Evolutionary conservation across 108 stramenopile genomes (phyloP).

Genomic region (Conticribra weissflogii): DNA sequence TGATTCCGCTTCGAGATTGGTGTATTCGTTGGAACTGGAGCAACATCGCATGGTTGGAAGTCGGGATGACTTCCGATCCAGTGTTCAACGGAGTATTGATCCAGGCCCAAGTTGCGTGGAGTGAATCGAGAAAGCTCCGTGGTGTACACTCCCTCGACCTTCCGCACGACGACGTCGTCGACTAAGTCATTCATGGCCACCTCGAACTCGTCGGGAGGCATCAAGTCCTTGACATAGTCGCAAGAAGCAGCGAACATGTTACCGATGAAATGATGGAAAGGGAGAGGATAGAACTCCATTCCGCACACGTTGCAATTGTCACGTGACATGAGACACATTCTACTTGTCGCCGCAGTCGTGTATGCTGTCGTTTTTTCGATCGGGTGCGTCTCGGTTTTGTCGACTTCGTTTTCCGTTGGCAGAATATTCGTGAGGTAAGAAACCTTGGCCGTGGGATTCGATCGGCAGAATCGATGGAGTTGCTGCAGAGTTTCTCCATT

Average conservation of each 20-base stretch:
- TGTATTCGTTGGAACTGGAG: conserved; percentile 33
- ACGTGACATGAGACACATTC: conserved; percentile 47
- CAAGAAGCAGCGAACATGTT: conserved; percentile 49
- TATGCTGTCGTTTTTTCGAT: conserved; percentile 47
- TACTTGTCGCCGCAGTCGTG: conserved; percentile 45
- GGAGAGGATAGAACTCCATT: conserved; percentile 44
- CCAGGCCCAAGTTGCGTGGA: conserved; percentile 40
- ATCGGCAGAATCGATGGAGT: conserved; percentile 36
- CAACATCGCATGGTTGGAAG: conserved; percentile 43
- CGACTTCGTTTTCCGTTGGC: conserved; percentile 23
- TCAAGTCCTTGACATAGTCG: conserved; percentile 42
- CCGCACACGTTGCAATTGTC: conserved; percentile 52
- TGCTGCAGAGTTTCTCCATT: conserved; percentile 45
- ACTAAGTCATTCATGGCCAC: conserved; percentile 30
- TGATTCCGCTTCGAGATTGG: conserved; percentile 21
- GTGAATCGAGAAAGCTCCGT: conserved; percentile 37
- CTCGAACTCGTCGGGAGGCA: conserved; percentile 41
- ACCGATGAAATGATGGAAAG: conserved; percentile 43
- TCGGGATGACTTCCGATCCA: conserved; percentile 49
- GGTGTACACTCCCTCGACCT: conserved; percentile 31
- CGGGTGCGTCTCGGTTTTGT: conserved; percentile 23
- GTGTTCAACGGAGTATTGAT: conserved; percentile 49
- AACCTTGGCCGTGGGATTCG: conserved; percentile 33
- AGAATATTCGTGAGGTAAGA: conserved; percentile 44
- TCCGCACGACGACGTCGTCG: conserved; percentile 29